phyloP scores from a whole-genome alignment of 176 grass and related monocot genomes.

The Bonia amplexicaulis region DNA sequence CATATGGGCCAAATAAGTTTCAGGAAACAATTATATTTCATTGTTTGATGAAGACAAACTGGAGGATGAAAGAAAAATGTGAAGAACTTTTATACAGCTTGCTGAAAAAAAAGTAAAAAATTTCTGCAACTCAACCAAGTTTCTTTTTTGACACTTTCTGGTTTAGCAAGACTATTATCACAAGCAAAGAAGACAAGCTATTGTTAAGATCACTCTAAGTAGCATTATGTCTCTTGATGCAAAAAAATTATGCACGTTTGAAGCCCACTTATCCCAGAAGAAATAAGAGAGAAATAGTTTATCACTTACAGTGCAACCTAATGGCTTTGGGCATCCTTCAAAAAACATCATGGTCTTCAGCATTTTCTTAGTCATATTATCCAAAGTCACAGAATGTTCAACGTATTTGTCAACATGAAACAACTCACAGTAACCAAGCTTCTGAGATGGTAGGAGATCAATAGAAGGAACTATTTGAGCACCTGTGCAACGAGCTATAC shows the following conservation, averaged over 20 bases:
- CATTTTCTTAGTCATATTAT: slow-evolving; percentile 53
- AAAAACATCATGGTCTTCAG: slow-evolving; percentile 93
- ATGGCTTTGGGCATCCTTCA: slow-evolving; percentile 84
- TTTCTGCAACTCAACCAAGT: not conserved
- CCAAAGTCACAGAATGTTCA: slow-evolving; percentile 47
- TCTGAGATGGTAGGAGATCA: slow-evolving; percentile 66
- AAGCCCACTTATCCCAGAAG: slow-evolving; percentile 1
- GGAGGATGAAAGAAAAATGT: not conserved
- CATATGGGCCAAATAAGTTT: slow-evolving; percentile 18
- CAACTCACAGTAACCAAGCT: slow-evolving; percentile 79
- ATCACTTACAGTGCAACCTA: slow-evolving; percentile 94
- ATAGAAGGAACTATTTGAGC: slow-evolving; percentile 88
- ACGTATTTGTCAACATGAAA: slow-evolving; percentile 90
- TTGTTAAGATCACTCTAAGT: not conserved
- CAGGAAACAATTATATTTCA: not conserved
- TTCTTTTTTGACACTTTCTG: not conserved
- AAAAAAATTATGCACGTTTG: slow-evolving; percentile 11
- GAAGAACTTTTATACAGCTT: not conserved
- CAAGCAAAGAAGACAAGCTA: slow-evolving; percentile 16
- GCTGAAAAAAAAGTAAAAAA: not conserved
- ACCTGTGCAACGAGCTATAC: slow-evolving; percentile 80
- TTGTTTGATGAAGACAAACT: slow-evolving; percentile 9
- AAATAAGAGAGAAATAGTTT: slow-evolving; percentile 26
- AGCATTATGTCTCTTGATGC: slow-evolving; percentile 16
- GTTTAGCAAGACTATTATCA: slow-evolving; percentile 14